Base-by-base conservation (phyloP, 2,329 filamentous ascomycete genomes). In the Verticillium nonalfalfae region DNA sequence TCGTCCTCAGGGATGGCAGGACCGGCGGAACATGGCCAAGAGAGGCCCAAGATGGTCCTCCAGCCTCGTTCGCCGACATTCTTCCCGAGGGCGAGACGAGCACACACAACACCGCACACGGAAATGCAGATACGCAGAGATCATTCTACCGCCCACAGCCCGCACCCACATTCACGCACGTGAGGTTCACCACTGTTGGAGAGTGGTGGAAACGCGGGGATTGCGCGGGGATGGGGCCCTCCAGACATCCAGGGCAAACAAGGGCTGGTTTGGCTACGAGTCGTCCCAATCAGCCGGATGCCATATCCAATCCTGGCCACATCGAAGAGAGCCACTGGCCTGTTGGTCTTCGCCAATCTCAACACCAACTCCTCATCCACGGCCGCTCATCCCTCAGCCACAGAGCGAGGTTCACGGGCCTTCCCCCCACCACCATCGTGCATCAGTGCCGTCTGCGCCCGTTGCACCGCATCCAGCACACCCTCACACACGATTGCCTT, bases 211-310 rank as follows among this genome's bases (percentile, higher is more conserved):
- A 34, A 50, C 57, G 57, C 45, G 57, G 57, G 57, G 57, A 50
- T 58, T 31, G 26, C 26, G 57, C 45, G 57, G 57, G 38, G 57
- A 31, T 5, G 26, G 26, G 26, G 26, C 26, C 26, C 31, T 34
- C 21, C 11, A 39, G 26, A 13, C 50, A 31, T 11, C 34, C 26
- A 57, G 15, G 15, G 7, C 57, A 26, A 6, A 34, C 21, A 18
- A 7, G 21, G 15, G n/a, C 31, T 56, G 26, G 7, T 33, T 26
- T 55, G 33, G 56, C 56, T 3, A 35, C 35, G n/a, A n/a, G 39
- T 9, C 15, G 57, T 58, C 38, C 57, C 57, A 58, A 58, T 58
- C 57, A 58, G 57, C 57, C 36, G 57, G 57, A 18, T 58, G 57
- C 26, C 57, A 58, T 58, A 58, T 34, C 57, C 38, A 58, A 58